Base-by-base conservation (phyloP, 257 asterid genomes). In the Misopates orontium region DNA sequence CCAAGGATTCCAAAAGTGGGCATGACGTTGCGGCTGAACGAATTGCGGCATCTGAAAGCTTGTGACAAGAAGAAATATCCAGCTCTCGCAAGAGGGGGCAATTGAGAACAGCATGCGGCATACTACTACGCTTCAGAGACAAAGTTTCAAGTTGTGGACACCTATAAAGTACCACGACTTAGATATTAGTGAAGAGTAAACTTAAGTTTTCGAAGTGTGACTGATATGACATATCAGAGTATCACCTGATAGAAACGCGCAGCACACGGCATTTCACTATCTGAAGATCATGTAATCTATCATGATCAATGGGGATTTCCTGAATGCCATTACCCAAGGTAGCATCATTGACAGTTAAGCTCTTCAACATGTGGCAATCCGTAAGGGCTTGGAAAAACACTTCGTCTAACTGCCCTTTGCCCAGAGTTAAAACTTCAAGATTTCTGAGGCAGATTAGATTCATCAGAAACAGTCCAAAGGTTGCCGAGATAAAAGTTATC, bases 1-100 rank as follows among this genome's bases (percentile, higher is more conserved):
- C 96, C 86, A 94, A 78, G 39, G 96, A 83, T 72, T 94, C 96
- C 84, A 94, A 77, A 40, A 88, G 93, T 12, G 96, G 91, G 77
- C 99, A 94, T 55, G 98, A 84, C 14, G 83, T 82, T 56, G 94
- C 93, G 21, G 99, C 96, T 52, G 96, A 85, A 62, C 99, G 98
- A 63, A 94, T 90, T 64, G 99, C 95, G 62, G 96, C 96, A 70
- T 94, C 99, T 51, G 96, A 79, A 73, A 94, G 98, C 87, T 90
- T 94, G 89, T 94, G 99, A 76, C 99, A 94, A 40, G 98, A 85
- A 64, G 94, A 96, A 67, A 94, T 86, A 83, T 94, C 98, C 68
- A 94, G 96, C 64, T 86, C 91, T 14, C 69, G 93, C 80, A 94
- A 56, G 70, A 88, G 91, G 50, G 98, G 99, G 67, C 96, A 88